Evolutionary conservation across 352 stramenopile species (phyloP), one percentile per base, ranked within the genome.

Genomic region (Pythium pyrilobum): DNA sequence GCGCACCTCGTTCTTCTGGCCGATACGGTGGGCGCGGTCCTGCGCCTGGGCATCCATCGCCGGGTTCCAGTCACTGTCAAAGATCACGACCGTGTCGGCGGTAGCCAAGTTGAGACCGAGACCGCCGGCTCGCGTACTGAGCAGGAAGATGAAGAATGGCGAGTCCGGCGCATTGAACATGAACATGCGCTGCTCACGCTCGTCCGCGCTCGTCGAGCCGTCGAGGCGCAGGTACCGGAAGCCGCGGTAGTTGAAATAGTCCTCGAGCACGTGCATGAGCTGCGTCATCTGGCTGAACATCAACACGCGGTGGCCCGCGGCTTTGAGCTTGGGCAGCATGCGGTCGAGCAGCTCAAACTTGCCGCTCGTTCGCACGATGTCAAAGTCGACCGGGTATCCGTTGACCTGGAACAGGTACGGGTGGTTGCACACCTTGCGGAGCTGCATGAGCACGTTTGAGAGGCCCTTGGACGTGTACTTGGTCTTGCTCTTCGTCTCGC

Each of bases 61-160:
- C n/a, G 97, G 97, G 70, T 99, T 99, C 96, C 97, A 99, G 66
- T 99, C 97, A 59, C 85, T 98, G 64, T 99, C 97, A 60, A 98
- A 99, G 67, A 99, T 98, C 37, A 99, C 97, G 7, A 99, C 96
- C 5, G 96, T 99, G 62, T 99, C 97, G 24, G 97, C 97, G 20
- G 96, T 96, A 27, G 94, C 96, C 23, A 99, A 84, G 69, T 99
- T 99, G 20, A 99, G 64, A 21, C 97, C 97, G 24, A 99, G 74
- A 21, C 97, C 97, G 60, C 97, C 97, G 23, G 97, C 96, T 8
- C 96, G 81, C 18, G 97, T 99, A 66, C 85, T 98, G 25, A 99
- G 70, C 15, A 99, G 71, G 67, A 99, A 99, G 27, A 89, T 87
- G 61, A 99, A 99, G 64, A 77, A 91, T 5, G 81, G 81, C 21